phyloP scores from a whole-genome alignment of 148 eudicot genomes.

The Rhododendron ovatum region DNA sequence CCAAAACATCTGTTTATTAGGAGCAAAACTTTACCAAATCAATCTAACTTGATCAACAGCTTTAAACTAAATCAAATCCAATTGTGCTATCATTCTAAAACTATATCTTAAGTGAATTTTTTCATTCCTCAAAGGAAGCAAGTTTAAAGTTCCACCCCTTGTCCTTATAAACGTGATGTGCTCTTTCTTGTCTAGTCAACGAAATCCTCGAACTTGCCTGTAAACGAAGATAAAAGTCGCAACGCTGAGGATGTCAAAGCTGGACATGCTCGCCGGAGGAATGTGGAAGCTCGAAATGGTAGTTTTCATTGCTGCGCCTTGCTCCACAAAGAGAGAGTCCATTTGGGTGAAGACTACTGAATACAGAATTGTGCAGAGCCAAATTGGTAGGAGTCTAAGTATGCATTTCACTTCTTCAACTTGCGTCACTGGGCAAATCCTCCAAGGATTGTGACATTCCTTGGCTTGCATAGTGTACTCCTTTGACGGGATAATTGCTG shows the following conservation, averaged over 20 bases:
- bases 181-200: neutral
- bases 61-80: neutral
- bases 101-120: neutral
- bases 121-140: neutral
- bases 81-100: neutral
- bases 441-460: slow-evolving; percentile 29
- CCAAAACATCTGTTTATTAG: neutral
- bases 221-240: slow-evolving; percentile 56
- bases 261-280: slow-evolving; percentile 76
- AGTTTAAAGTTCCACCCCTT: neutral
- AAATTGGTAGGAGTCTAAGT: slow-evolving; percentile 65
- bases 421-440: slow-evolving; percentile 62
- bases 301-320: slow-evolving; percentile 69
- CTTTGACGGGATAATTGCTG: slow-evolving; percentile 36
- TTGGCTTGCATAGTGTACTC: slow-evolving; percentile 7
- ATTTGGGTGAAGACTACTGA: slow-evolving; percentile 79
- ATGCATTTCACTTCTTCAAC: slow-evolving; percentile 86
- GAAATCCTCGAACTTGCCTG: slow-evolving; percentile 26
- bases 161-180: neutral
- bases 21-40: neutral
- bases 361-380: slow-evolving; percentile 72
- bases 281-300: slow-evolving; percentile 35
- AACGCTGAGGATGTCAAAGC: slow-evolving; percentile 62
- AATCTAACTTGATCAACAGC: no score
- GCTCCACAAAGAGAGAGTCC: slow-evolving; percentile 72